Conservation (phyloP, 805 yeast genomes). For the Kodamaea kaohsiungensis region DNA sequence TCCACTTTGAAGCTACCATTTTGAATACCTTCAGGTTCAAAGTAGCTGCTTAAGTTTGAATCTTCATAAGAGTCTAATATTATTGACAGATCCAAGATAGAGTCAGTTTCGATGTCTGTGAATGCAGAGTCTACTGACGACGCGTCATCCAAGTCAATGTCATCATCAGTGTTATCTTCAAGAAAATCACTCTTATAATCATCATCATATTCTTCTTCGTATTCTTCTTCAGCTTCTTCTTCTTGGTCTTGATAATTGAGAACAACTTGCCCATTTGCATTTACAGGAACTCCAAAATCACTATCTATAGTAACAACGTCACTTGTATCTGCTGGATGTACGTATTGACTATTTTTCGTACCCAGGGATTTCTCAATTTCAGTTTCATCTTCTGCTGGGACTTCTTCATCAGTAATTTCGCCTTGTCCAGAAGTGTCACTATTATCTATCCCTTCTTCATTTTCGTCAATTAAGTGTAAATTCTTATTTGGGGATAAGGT, state of each 20-base stretch:
- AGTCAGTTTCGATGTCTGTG: slow-evolving; percentile 44
- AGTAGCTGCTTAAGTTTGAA: slow-evolving; percentile 4
- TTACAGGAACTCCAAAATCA: slow-evolving; percentile 32
- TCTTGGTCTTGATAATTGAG: slow-evolving; percentile 9
- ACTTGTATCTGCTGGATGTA: slow-evolving; percentile 14
- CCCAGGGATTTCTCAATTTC: background rate
- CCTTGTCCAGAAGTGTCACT: slow-evolving; percentile 13
- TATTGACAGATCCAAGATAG: slow-evolving; percentile 31
- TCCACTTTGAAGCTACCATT: slow-evolving; percentile 11
- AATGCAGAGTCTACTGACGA: slow-evolving; percentile 43
- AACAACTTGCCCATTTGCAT: slow-evolving; percentile 22
- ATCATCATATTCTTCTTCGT: slow-evolving; percentile 20
- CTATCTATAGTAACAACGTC: slow-evolving; percentile 29
- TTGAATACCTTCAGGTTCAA: slow-evolving; percentile 2
- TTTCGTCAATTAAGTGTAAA: slow-evolving; percentile 9
- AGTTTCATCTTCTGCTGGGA: slow-evolving; percentile 14
- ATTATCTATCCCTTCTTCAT: slow-evolving; percentile 21
- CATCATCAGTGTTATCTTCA: slow-evolving; percentile 25
- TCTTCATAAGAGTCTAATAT: slow-evolving; percentile 23
- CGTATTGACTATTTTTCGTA: background rate
- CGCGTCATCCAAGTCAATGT: slow-evolving; percentile 25
- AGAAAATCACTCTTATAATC: slow-evolving; percentile 27
- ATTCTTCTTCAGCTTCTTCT: slow-evolving; percentile 13
- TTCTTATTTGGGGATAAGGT: slow-evolving; percentile 10
- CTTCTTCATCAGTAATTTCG: slow-evolving; percentile 16